A percentile compares a stretch with the other conserved stretches of the same genome.
Evolutionary conservation across 2,329 filamentous ascomycete genomes (phyloP).

Genomic region (Ceratocystis ficicola): DNA sequence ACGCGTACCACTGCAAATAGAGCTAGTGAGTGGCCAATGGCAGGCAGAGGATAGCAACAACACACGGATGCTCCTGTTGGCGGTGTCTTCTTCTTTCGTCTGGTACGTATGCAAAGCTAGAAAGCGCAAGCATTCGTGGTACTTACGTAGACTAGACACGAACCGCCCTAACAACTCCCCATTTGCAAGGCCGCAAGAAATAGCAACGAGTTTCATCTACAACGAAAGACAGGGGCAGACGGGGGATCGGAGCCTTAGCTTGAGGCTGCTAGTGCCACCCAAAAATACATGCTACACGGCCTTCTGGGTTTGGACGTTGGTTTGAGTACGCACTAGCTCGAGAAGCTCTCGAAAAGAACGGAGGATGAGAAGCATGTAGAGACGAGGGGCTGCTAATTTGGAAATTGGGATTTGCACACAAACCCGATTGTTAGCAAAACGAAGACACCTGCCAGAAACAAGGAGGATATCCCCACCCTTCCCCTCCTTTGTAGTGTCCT

Average conservation of each 20-base stretch:
- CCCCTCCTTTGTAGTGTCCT: not conserved
- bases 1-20: not conserved
- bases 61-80: too few relatives aligned
- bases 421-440: not conserved
- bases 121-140: not conserved
- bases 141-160: not conserved
- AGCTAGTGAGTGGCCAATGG: not conserved
- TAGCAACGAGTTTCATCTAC: not conserved
- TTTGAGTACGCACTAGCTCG: not conserved
- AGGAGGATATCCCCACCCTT: not conserved
- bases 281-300: constrained; percentile 5
- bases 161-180: not conserved
- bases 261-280: not conserved
- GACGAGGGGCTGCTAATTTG: constrained; percentile 2
- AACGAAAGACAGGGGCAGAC: not conserved
- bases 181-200: not conserved
- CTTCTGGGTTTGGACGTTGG: not conserved
- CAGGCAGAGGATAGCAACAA: too few relatives aligned
- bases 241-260: not conserved
- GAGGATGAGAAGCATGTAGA: not conserved
- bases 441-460: not conserved
- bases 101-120: not conserved
- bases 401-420: not conserved
- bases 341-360: not conserved
- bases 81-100: too few relatives aligned